Conservation (phyloP, 257 asterid species). For the Plectranthus barbatus region DNA sequence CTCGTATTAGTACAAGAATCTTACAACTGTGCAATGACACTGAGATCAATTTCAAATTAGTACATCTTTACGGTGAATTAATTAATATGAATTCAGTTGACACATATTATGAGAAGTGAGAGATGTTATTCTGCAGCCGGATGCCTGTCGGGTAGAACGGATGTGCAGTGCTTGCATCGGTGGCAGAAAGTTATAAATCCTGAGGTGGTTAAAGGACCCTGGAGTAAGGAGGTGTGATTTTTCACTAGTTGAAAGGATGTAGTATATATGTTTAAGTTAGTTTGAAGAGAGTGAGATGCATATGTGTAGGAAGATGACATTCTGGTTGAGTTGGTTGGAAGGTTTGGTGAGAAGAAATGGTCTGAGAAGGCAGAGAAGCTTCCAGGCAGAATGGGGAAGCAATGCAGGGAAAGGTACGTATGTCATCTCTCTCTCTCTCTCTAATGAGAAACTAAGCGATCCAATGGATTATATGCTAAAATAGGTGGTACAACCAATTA, state of each 20-base stretch:
- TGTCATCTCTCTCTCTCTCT: not conserved
- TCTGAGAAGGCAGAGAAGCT: slow-evolving; percentile 35
- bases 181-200: slow-evolving; percentile 60
- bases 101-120: not conserved
- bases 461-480: no score
- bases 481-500: slow-evolving; percentile 58
- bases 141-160: slow-evolving; percentile 40
- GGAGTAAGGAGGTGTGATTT: slow-evolving; percentile 65
- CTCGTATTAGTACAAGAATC: no score
- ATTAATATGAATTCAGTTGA: not conserved
- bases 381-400: slow-evolving; percentile 56
- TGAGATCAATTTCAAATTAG: not conserved
- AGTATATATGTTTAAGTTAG: no score
- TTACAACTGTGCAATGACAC: no score
- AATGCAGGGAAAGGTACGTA: slow-evolving; percentile 54
- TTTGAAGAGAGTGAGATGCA: no score
- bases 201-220: slow-evolving; percentile 41
- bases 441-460: not conserved
- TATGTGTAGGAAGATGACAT: not conserved
- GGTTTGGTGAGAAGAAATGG: slow-evolving; percentile 33
- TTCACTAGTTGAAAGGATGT: no score
- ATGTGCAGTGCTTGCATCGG: slow-evolving; percentile 53
- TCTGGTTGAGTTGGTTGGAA: slow-evolving; percentile 31
- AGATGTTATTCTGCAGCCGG: slow-evolving; percentile 26
- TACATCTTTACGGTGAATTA: not conserved